These are phyloP conservation scores for Penicillium sp. DNA, from an alignment of 2,329 filamentous ascomycete species.

Conservation along the genomic window DNA sequence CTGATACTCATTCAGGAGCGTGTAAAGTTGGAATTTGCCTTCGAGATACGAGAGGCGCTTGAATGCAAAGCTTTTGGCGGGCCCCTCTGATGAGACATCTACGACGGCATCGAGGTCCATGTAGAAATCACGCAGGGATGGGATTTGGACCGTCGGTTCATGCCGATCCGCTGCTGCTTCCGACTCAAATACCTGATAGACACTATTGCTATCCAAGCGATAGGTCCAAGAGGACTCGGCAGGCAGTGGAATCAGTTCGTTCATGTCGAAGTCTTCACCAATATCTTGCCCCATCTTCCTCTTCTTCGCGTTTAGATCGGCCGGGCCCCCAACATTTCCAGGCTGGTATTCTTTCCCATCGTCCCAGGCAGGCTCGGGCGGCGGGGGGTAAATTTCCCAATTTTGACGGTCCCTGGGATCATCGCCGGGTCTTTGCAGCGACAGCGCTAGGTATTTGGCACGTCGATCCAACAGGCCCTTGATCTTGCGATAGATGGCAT, in stretches of 20 bases:
- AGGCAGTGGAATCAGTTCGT: constrained; percentile 74
- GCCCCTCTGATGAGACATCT: constrained; percentile 89
- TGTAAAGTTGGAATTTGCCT: constrained; percentile 94
- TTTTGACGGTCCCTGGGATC: constrained; percentile 82
- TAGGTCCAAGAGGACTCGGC: constrained; percentile 70
- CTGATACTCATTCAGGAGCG: constrained; percentile 92
- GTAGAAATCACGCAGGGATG: constrained; percentile 91
- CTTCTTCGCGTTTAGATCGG: constrained; percentile 56
- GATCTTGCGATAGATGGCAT: constrained; percentile 84
- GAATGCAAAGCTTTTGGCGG: constrained; percentile 96
- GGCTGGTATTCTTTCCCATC: constrained; percentile 53
- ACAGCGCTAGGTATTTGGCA: constrained; percentile 84
- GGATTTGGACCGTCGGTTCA: constrained; percentile 76
- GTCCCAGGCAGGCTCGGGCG: constrained; percentile 88
- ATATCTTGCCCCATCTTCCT: constrained; percentile 88
- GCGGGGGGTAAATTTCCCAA: constrained; percentile 89
- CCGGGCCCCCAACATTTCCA: constrained; percentile 30
- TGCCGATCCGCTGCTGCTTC: constrained; percentile 61
- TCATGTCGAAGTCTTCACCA: constrained; percentile 86
- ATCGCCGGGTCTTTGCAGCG: constrained; percentile 75
- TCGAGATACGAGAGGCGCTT: constrained; percentile 92
- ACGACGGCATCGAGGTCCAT: constrained; percentile 87
- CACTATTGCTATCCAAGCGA: constrained; percentile 76
- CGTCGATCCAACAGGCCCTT: constrained; percentile 85
- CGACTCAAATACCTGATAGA: constrained; percentile 89